Base-by-base conservation (phyloP, 345 rosid genomes). In the Acer campestre region DNA sequence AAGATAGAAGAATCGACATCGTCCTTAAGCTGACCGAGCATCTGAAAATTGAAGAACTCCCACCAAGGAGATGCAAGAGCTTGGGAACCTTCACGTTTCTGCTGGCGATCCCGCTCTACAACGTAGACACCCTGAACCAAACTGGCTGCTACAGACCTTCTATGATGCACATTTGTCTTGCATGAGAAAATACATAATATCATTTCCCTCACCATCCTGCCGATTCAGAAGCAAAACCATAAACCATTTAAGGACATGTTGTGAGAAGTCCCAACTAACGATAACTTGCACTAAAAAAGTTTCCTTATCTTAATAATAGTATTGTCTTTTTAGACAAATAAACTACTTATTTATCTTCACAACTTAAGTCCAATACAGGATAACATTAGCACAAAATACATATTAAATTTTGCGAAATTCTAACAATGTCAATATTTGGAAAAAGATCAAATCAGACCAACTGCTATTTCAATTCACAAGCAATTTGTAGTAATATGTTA, bases 51-150 rank as follows among this genome's bases (percentile, higher is more conserved):
- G 69, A 92, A 92, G 83, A 89, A 91, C 82, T 88, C 91, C 88
- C 97, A 94, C 99, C 99, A 97, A 16, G 86, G 83, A 38, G 92
- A 86, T 76, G 94, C 97, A 12, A 93, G 76, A 69, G 94, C 94
- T 70, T 85, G 79, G 10, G 85, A 79, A 66, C 84, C 95, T 65
- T 84, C 76, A 20, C 96, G 93, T 69, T 89, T 85, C 70, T 83
- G 84, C 82, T 97, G 99, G 83, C 97, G 94, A 76, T 97, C 99
- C 70, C 92, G 89, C 83, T 94, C 98, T 25, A 90, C 75, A 71
- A 89, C 79, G 77, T 90, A 90, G 73, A 90, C 94, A 29, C 98
- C 95, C 77, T 93, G 90, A 67, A 97, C 98, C 75, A 97, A 84
- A 80, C 91, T 81, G 61, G 98, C 97, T 48, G 94, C 89, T 67